phyloP scores from a whole-genome alignment of 805 yeast genomes.

The Yamadazyma tumulicola region DNA sequence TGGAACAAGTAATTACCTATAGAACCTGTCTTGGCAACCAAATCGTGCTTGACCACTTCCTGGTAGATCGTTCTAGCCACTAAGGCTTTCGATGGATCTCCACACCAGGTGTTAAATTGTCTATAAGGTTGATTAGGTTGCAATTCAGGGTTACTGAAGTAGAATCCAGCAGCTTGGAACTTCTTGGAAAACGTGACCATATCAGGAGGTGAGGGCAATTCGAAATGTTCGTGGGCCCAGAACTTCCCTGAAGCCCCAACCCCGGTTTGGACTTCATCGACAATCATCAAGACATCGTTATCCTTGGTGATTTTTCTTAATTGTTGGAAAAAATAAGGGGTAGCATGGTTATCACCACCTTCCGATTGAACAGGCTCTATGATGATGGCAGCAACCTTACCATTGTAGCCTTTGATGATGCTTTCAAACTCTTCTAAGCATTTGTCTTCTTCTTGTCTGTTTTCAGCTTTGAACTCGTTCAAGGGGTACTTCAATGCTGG shows the following conservation, averaged over 20 bases:
- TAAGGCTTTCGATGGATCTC: slow-evolving; percentile 67
- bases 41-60: slow-evolving; percentile 48
- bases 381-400: slow-evolving; percentile 49
- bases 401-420: slow-evolving; percentile 35
- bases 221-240: slow-evolving; percentile 73
- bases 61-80: slow-evolving; percentile 59
- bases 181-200: slow-evolving; percentile 70
- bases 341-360: slow-evolving; percentile 75
- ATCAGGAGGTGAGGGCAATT: slow-evolving; percentile 60
- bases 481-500: slow-evolving; percentile 42
- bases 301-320: slow-evolving; percentile 58
- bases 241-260: slow-evolving; percentile 70
- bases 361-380: slow-evolving; percentile 68
- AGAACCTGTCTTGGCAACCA: slow-evolving; percentile 45
- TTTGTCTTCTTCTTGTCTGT: slow-evolving; percentile 44
- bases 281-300: slow-evolving; percentile 55
- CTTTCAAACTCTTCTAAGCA: slow-evolving; percentile 45
- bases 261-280: slow-evolving; percentile 75
- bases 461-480: slow-evolving; percentile 33
- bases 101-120: slow-evolving; percentile 79
- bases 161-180: slow-evolving; percentile 72
- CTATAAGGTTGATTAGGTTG: slow-evolving; percentile 61
- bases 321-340: slow-evolving; percentile 58
- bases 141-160: slow-evolving; percentile 55
- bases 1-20: slow-evolving; percentile 54